Evolutionary conservation across 129 eudicot genomes (phyloP), one percentile per base, ranked within the genome.

Genomic region (Flaveria trinervia): DNA sequence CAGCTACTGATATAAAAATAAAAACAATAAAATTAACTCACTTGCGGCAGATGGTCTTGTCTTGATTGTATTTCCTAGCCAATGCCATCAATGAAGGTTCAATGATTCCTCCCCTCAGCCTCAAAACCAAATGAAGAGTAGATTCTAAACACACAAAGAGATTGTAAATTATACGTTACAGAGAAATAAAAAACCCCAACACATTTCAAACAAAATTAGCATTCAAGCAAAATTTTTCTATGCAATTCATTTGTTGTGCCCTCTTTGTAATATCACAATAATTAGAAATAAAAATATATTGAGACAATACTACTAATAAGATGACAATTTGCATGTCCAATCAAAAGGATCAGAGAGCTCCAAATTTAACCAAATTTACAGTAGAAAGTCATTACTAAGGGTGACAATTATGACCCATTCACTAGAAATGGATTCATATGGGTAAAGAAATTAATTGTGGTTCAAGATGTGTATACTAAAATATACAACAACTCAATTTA

Each of bases 1-100:
- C 71, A 68, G 55, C 33, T 14, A 23, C 17, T 16, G 5, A 39
- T 66, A 50, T n/a, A 33, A 36, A 2, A 6, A 36, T 9, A 49
- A 4, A 4, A 28, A 30, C 1, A 28, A 65, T 76, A 65, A 20
- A 7, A 39, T 11, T 7, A 60, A 30, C 88, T 81, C 74, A 85
- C 85, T 85, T 85, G 68, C 85, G 74, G 69, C 84, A 81, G 43
- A 85, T 78, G 73, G 78, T 85, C 65, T 85, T 81, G 45, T 78
- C 83, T 41, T 85, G 83, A 23, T 85, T 85, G 74, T 81, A 85
- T n/a, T 85, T 85, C 70, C 81, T 68, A 26, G 85, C 85, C 81
- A 85, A 78, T 26, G 85, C 88, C 88, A 77, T 81, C 83, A 81
- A 74, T 2, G 83, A 68, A 5, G 88, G 88, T 49, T 80, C 85